A percentile compares a stretch with the other conserved stretches of the same genome.
Conservation (phyloP, 345 rosid genomes). For the Bretschneidera sinensis region DNA sequence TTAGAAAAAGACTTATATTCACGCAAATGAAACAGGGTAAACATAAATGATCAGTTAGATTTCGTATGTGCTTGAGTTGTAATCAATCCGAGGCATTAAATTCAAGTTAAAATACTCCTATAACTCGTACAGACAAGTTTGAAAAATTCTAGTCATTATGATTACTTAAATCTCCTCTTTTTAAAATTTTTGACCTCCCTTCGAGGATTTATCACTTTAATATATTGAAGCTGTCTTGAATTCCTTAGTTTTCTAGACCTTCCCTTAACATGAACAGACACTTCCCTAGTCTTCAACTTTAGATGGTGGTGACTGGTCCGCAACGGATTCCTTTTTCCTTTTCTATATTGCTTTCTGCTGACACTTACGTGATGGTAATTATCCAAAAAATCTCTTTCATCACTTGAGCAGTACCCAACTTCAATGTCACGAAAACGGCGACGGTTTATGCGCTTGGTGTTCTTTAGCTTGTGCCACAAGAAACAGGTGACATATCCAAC, state of each 20-base stretch:
- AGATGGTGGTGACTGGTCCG: conserved; percentile 25
- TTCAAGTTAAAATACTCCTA: no score
- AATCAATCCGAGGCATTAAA: no score
- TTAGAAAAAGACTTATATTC: no score
- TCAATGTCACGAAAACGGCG: conserved; percentile 39
- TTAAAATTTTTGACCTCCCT: conserved; percentile 19
- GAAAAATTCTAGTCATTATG: no score
- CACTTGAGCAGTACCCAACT: conserved; percentile 20
- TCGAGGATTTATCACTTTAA: conserved; percentile 6
- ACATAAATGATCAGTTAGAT: no score
- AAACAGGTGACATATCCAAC: conserved; percentile 39
- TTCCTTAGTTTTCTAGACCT: conserved; percentile 38
- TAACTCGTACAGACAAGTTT: no score
- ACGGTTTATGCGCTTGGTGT: conserved; percentile 34
- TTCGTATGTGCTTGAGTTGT: no score
- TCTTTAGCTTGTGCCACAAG: conserved; percentile 44
- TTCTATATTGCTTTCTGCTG: conserved; percentile 28
- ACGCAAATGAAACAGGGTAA: no score
- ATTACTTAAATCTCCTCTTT: conserved; percentile 18
- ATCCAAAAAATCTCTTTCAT: conserved; percentile 16
- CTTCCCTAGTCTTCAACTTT: conserved; percentile 32
- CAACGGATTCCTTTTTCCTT: conserved; percentile 11
- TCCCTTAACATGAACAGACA: conserved; percentile 32
- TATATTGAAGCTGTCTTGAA: conserved; percentile 25
- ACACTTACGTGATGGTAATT: conserved; percentile 3